A percentile compares a stretch with the other conserved stretches of the same genome.
These are phyloP conservation scores for Candida jianshihensis DNA, from an alignment of 805 yeast species.

Conservation along the genomic window DNA sequence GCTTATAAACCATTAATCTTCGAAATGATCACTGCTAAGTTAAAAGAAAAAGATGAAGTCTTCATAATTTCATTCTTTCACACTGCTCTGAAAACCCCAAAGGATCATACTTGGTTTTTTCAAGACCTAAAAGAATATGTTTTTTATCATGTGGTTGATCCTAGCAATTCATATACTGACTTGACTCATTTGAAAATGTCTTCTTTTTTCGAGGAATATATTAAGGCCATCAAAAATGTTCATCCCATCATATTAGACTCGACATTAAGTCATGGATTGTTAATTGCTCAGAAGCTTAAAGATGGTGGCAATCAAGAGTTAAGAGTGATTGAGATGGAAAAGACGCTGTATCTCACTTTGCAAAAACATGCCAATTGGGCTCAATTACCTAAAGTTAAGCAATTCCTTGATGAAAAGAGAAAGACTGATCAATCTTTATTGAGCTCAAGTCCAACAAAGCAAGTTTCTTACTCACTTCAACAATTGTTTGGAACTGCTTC, in stretches of 20 bases:
- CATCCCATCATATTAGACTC: not conserved
- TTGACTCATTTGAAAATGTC: not conserved
- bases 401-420: not conserved
- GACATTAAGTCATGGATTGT: not conserved
- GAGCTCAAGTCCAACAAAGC: not conserved
- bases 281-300: not conserved
- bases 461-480: too few relatives aligned
- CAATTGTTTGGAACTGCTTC: not conserved
- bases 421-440: not conserved
- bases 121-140: not conserved
- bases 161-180: not conserved
- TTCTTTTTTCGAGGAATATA: not conserved
- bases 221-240: not conserved
- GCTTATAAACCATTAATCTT: not conserved
- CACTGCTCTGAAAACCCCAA: too few relatives aligned
- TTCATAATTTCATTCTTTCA: not conserved
- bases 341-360: not conserved
- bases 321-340: not conserved
- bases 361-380: not conserved
- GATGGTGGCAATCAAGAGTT: not conserved
- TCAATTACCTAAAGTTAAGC: not conserved
- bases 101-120: not conserved
- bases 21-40: not conserved
- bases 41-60: not conserved
- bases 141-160: conserved; percentile 1